Base-by-base conservation (phyloP, 495 filamentous ascomycete species). In the Articulospora tetracladia region DNA sequence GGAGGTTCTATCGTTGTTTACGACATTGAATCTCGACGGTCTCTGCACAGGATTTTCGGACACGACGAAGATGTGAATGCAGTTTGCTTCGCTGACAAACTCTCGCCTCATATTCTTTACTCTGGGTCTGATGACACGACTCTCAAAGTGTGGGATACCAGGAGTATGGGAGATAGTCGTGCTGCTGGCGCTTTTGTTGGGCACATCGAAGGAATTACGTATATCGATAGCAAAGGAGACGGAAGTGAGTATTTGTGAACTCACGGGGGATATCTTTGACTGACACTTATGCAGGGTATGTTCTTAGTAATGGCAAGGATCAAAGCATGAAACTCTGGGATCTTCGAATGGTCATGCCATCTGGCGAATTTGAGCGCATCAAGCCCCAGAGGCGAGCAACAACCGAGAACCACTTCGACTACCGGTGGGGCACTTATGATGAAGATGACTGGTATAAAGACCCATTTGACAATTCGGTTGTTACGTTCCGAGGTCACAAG, bases 311-410 rank as follows among this genome's bases (percentile, higher is more conserved):
- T 62, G 89, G 83, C 58, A 98, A 98, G 67, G 94, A 98, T 66
- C 94, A 98, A 71, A 90, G 85, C 30, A 96, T 96, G 87, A 98
- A 98, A 74, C 80, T 98, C 3, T 98, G 94, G 94, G 94, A 98
- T 74, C 74, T 98, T 49, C 79, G 95, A 65, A 83, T 77, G 75
- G 91, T 90, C 81, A 89, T 90, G 81, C 84, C 83, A 22, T 86
- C 85, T 20, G 78, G 83, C 22, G 79, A 80, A 19, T 89, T 86
- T 54, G 82, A 83, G 34, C 68, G 65, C 1, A 73, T 86, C 55
- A 74, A 82, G 22, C 74, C 79, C n/a, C 69, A 69, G 17, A 71
- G 76, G 6, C 88, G 84, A 66, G 81, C 79, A 1, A 88, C 82
- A 47, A 81, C 80, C 2, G 48, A 61, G 24, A 32, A 34, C 23